Evolutionary conservation across 805 yeast genomes (phyloP), one percentile per base, ranked within the genome.

Genomic region (Candida pseudoglaebosa): DNA sequence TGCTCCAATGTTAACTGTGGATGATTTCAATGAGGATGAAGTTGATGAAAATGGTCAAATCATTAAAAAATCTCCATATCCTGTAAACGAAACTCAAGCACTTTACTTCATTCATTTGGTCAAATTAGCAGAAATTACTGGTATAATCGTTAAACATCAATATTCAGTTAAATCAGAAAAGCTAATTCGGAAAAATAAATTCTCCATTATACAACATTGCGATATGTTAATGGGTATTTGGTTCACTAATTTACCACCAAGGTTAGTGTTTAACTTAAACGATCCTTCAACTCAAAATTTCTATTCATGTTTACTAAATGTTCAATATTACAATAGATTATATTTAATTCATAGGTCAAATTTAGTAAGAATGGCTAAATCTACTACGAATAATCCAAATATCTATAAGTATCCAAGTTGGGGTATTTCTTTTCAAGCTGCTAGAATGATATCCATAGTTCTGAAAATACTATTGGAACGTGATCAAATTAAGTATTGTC

Each of bases 341-440:
- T 80, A 83, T 47, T 63, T 83, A 47, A 75, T 82, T 20, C 93
- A 84, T 52, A 70, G 89, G 40, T 78, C 87, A 4, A 82, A 82
- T 50, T 75, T 82, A 51, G 61, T 75, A 24, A 63, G 74, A 41
- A 70, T 68, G 73, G 73, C 73, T 14, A 51, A 61, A 39, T 59
- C 68, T 17, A 57, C 61, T 8, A 59, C 70, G 2, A 59, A 69
- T 1, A 59, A 59, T 38, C 70, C 71, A 12, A 62, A 57, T 45
- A 70, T 66, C 52, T 70, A 61, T 61, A 68, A 54, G 47, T 80
- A 78, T 53, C 86, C 87, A 4, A 76, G 84, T n/a, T 79, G 86
- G 82, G 86, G 89, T 7, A 82, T 84, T 41, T 84, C 88, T 2
- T 84, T 83, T 67, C 87, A 82, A 57, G 85, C 90, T 1, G 88